Evolutionary conservation across 805 yeast species (phyloP).

Genomic region (Metschnikowia hibisci): DNA sequence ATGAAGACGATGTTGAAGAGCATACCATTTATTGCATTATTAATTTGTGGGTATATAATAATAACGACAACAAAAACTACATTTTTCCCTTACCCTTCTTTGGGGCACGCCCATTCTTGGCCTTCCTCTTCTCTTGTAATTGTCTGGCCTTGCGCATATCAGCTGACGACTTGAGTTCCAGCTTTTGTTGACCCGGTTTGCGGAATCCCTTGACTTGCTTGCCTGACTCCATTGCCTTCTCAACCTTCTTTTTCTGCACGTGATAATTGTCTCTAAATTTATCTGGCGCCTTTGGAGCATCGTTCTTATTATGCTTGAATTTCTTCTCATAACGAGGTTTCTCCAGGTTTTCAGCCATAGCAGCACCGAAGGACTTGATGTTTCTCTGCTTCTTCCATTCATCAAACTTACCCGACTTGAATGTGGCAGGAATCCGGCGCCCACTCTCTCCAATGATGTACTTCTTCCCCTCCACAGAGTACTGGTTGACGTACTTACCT

Average conservation of each 20-base stretch:
- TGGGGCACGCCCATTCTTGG: constrained; percentile 80
- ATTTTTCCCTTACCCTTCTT: constrained; percentile 21
- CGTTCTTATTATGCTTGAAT: constrained; percentile 68
- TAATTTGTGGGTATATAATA: neutral
- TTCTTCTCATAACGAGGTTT: constrained; percentile 32
- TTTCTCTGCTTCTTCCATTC: constrained; percentile 81
- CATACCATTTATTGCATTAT: too few species aligned
- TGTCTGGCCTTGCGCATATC: constrained; percentile 77
- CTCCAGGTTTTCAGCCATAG: constrained; percentile 15
- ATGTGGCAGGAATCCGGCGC: constrained; percentile 84
- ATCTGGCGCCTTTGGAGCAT: constrained; percentile 91
- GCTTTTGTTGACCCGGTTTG: constrained; percentile 41
- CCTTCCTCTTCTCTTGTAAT: constrained; percentile 64
- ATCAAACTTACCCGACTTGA: constrained; percentile 85
- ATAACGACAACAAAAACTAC: too few species aligned
- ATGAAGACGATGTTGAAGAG: too few species aligned
- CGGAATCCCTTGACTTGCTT: constrained; percentile 63
- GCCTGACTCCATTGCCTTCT: constrained; percentile 75
- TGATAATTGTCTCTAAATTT: constrained; percentile 82
- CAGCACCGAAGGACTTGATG: constrained; percentile 37
- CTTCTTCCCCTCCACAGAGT: constrained; percentile 69
- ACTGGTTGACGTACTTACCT: constrained; percentile 80
- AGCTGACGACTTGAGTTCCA: constrained; percentile 64
- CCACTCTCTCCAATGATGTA: constrained; percentile 95
- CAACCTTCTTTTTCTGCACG: constrained; percentile 76